A percentile compares a stretch with the other conserved stretches of the same genome.
Conservation (phyloP, 2,329 filamentous ascomycete species). For the Huntiella abstrusa region DNA sequence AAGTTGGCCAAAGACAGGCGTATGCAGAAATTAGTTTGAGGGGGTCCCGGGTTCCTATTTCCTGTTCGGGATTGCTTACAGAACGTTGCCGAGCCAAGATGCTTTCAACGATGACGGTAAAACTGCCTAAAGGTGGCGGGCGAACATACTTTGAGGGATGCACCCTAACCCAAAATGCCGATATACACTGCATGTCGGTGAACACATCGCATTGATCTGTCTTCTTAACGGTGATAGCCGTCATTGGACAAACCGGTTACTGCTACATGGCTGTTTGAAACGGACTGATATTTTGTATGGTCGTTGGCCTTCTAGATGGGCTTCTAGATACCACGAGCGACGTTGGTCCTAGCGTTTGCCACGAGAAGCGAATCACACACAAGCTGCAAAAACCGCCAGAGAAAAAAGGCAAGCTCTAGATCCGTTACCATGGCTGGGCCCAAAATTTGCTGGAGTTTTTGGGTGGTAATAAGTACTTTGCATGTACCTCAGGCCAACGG, state of each 20-base stretch:
- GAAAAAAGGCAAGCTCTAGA: neutral
- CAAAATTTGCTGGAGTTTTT: too few species aligned
- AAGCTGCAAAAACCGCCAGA: neutral
- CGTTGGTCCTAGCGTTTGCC: neutral
- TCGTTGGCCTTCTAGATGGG: too few species aligned
- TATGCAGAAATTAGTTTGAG: neutral
- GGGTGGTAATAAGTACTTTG: slow-evolving; percentile 7
- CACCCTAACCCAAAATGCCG: too few species aligned
- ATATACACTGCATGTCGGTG: neutral
- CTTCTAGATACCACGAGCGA: neutral
- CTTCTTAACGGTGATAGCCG: too few species aligned
- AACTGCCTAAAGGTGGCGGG: too few species aligned
- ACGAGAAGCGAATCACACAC: neutral
- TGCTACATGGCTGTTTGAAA: too few species aligned
- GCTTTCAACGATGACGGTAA: too few species aligned
- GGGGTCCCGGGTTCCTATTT: slow-evolving; percentile 7
- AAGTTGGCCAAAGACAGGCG: neutral
- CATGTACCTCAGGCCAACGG: slow-evolving; percentile 9
- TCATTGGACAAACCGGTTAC: too few species aligned
- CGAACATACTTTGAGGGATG: too few species aligned
- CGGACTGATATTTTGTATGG: too few species aligned
- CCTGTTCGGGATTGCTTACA: slow-evolving; percentile 3
- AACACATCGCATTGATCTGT: neutral
- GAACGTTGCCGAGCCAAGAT: too few species aligned
- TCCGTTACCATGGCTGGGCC: slow-evolving; percentile 1